phyloP scores from a whole-genome alignment of 2,329 filamentous ascomycete genomes.

The Fusarium nurragi region DNA sequence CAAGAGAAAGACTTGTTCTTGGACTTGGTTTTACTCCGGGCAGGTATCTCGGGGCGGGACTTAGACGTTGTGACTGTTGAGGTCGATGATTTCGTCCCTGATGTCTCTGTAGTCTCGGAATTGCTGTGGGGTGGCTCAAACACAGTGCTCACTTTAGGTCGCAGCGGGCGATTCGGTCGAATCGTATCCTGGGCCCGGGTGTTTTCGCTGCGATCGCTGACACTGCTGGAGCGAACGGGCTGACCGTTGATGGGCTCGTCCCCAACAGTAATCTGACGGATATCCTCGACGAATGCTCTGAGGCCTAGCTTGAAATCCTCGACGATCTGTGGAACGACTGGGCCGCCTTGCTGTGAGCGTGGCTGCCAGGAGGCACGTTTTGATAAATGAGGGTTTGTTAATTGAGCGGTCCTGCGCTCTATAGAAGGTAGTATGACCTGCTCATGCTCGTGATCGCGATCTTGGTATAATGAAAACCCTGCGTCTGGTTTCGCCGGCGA shows the following conservation, averaged over 20 bases:
- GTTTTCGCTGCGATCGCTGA: slow-evolving; percentile 42
- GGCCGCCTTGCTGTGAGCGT: slow-evolving; percentile 55
- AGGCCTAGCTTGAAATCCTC: slow-evolving; percentile 90
- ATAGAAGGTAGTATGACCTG: slow-evolving; percentile 41
- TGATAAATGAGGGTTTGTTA: slow-evolving; percentile 53
- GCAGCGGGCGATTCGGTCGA: slow-evolving; percentile 53
- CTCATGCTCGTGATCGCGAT: slow-evolving; percentile 44
- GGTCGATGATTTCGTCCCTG: slow-evolving; percentile 28
- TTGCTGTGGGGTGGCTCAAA: slow-evolving; percentile 50
- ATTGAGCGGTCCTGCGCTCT: slow-evolving; percentile 49
- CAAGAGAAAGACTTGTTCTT: slow-evolving; percentile 67
- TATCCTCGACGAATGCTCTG: slow-evolving; percentile 94
- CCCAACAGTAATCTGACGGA: slow-evolving; percentile 93
- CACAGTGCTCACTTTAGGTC: slow-evolving; percentile 55
- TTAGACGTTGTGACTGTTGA: slow-evolving; percentile 48
- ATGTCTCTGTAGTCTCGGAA: slow-evolving; percentile 18
- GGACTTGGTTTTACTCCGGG: slow-evolving; percentile 51
- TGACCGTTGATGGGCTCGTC: slow-evolving; percentile 81
- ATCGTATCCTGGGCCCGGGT: slow-evolving; percentile 57
- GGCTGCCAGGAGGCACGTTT: slow-evolving; percentile 71
- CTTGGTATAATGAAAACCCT: slow-evolving; percentile 57
- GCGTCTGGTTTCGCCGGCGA: slow-evolving; percentile 68
- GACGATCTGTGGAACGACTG: slow-evolving; percentile 78
- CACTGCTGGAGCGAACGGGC: slow-evolving; percentile 30
- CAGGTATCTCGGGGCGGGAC: slow-evolving; percentile 42